These are phyloP conservation scores for Kokia cookei DNA, from an alignment of 441 rosid species.

Conservation along the genomic window DNA sequence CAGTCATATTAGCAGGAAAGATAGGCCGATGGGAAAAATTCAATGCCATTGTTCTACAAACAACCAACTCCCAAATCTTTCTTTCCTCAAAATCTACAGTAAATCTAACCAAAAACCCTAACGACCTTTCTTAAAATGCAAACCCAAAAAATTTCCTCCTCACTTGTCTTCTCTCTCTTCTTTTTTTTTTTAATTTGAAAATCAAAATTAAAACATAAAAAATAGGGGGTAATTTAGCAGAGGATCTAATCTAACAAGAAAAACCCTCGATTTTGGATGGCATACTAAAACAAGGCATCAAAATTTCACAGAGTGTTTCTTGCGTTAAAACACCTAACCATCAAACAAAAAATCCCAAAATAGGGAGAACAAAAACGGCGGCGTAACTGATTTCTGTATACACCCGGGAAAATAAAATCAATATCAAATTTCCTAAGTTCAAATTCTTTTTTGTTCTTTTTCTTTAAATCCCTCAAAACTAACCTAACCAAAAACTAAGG, in stretches of 20 bases:
- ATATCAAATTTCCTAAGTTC: background rate
- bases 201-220: background rate
- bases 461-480: background rate
- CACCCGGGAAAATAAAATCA: constrained; percentile 8
- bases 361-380: background rate
- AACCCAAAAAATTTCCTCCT: constrained; percentile 11
- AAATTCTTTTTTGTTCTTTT: background rate
- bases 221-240: constrained; percentile 4
- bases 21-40: constrained; percentile 73
- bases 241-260: constrained; percentile 44
- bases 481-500: constrained; percentile 39
- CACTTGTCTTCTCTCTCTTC: background rate
- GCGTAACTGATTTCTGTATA: constrained; percentile 16
- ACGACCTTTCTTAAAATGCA: background rate
- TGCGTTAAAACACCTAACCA: constrained; percentile 21
- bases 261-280: constrained; percentile 84
- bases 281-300: constrained; percentile 88
- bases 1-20: constrained; percentile 52
- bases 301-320: constrained; percentile 65
- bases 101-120: constrained; percentile 19
- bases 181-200: background rate
- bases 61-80: constrained; percentile 18
- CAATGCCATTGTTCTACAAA: constrained; percentile 58
- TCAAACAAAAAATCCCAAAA: background rate
- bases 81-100: constrained; percentile 10